Evolutionary conservation across 2,329 filamentous ascomycete species (phyloP).

Genomic region (Metarhizium anisopliae): DNA sequence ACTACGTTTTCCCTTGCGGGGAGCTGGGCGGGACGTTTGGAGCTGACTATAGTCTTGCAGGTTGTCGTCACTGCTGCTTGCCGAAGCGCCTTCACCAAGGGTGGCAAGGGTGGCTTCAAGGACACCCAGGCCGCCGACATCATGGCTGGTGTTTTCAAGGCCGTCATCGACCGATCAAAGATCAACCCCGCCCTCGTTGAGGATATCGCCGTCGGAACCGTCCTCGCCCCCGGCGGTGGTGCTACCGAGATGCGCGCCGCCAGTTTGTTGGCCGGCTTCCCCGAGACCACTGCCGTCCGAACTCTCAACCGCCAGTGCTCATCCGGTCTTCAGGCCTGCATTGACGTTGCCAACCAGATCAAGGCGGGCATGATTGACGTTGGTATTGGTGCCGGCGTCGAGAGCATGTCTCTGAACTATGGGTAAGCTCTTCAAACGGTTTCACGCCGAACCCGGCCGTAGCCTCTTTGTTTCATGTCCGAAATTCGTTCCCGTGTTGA

Average conservation of each 20-base stretch:
- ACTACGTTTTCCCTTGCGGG: not conserved
- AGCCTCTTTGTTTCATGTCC: not conserved
- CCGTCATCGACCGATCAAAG: conserved; percentile 72
- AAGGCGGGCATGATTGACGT: conserved; percentile 87
- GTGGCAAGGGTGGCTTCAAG: conserved; percentile 90
- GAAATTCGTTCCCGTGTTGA: not conserved
- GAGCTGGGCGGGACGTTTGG: not conserved
- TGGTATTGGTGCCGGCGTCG: conserved; percentile 87
- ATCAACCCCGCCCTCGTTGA: conserved; percentile 85
- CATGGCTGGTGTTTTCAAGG: conserved; percentile 73
- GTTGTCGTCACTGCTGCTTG: conserved; percentile 90
- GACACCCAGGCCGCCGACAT: conserved; percentile 84
- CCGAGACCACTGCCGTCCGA: conserved; percentile 74
- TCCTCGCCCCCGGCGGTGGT: conserved; percentile 85
- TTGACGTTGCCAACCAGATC: conserved; percentile 92
- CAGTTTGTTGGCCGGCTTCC: conserved; percentile 82
- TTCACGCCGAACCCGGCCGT: not conserved
- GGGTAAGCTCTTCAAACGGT: conserved; percentile 45
- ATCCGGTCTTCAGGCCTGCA: conserved; percentile 82
- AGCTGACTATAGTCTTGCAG: conserved; percentile 28
- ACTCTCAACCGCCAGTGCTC: conserved; percentile 92
- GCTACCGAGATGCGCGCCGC: conserved; percentile 96
- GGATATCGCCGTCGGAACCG: conserved; percentile 85
- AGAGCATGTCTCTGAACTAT: conserved; percentile 93
- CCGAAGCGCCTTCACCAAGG: conserved; percentile 85